phyloP scores from a whole-genome alignment of 148 eudicot genomes.

The Nepenthes gracilis region DNA sequence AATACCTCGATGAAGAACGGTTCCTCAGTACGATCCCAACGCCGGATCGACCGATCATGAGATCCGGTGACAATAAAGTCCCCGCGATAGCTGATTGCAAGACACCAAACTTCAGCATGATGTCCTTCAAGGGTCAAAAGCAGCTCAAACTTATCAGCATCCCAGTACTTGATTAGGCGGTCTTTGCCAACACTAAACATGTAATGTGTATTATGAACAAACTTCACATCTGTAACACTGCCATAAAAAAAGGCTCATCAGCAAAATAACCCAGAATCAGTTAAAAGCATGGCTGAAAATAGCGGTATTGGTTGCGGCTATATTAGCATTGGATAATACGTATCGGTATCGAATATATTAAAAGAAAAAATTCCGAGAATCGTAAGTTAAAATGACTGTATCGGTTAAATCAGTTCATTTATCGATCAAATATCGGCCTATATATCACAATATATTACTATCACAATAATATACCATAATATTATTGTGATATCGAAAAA shows the following conservation, averaged over 20 bases:
- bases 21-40: constrained; percentile 98
- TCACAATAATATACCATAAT: no score
- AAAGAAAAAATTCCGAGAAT: no score
- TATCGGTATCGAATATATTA: no score
- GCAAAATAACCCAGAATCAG: background rate
- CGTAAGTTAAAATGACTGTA: no score
- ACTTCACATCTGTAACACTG: constrained; percentile 97
- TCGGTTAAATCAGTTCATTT: no score
- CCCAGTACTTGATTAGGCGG: constrained; percentile 89
- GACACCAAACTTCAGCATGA: constrained; percentile 91
- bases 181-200: constrained; percentile 96
- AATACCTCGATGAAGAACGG: constrained; percentile 90
- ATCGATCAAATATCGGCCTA: no score
- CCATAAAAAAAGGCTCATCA: constrained; percentile 10
- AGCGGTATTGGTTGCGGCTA: no score
- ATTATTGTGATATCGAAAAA: no score
- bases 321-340: no score
- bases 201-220: constrained; percentile 85
- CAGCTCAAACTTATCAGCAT: constrained; percentile 97
- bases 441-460: no score
- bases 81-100: constrained; percentile 83
- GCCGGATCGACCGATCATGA: constrained; percentile 86
- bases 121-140: constrained; percentile 93
- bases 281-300: background rate
- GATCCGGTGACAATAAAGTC: constrained; percentile 96